Evolutionary conservation across 129 eudicot genomes (phyloP).

Genomic region (Centella asiatica): DNA sequence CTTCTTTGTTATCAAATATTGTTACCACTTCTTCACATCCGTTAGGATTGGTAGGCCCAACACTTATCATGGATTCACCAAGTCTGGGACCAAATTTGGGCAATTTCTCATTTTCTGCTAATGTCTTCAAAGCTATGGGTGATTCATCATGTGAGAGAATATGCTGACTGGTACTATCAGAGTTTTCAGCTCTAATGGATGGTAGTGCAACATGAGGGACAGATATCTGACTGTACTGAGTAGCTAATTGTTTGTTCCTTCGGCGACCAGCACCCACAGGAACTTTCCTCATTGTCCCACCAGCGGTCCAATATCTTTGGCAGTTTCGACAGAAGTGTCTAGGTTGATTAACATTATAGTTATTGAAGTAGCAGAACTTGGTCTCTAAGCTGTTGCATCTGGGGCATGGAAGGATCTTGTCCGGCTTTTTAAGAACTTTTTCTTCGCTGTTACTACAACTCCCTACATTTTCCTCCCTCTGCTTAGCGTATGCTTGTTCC

Average conservation of each 20-base stretch:
- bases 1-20: background rate
- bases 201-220: background rate
- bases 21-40: background rate
- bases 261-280: constrained; percentile 16
- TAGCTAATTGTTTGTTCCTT: constrained; percentile 4
- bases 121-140: background rate
- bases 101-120: background rate
- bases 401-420: constrained; percentile 14
- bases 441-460: background rate
- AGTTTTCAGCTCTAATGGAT: background rate
- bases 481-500: background rate
- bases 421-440: constrained; percentile 3
- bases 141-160: background rate
- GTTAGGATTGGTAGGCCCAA: background rate
- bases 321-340: constrained; percentile 13
- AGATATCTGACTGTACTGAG: background rate
- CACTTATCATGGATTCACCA: background rate
- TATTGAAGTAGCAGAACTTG: constrained; percentile 10
- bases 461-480: background rate
- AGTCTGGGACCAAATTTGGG: background rate
- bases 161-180: background rate
- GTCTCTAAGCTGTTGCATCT: constrained; percentile 14
- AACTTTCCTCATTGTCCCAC: constrained; percentile 16
- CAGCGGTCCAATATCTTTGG: constrained; percentile 15
- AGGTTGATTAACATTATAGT: constrained; percentile 15